Evolutionary conservation across 1,284 basidiomycete genomes (phyloP).

Genomic region (Fomitopsis palustris): DNA sequence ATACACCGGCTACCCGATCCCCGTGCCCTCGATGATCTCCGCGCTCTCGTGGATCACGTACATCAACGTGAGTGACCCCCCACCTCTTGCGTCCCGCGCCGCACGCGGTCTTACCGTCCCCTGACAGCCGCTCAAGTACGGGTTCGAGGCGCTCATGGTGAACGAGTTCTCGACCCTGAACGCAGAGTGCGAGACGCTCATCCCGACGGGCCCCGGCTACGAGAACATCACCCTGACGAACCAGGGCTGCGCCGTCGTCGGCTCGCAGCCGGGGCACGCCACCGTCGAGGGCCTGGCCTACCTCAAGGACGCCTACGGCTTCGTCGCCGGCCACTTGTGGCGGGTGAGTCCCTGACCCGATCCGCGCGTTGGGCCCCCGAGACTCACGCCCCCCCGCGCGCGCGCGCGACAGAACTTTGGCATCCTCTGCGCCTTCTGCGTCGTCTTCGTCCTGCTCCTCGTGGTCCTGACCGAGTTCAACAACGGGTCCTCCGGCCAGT

Average conservation of each 20-base stretch:
- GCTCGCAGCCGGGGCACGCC: conserved; percentile 41
- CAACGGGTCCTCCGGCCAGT: conserved; percentile 25
- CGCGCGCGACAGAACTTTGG: conserved; percentile 43
- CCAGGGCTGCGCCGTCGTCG: conserved; percentile 57
- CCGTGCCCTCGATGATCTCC: conserved; percentile 52
- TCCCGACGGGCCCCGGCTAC: conserved; percentile 48
- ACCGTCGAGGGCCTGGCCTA: conserved; percentile 50
- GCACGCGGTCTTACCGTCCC: background rate
- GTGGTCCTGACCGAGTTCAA: conserved; percentile 48
- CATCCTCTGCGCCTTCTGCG: conserved; percentile 46
- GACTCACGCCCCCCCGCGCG: background rate
- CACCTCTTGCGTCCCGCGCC: background rate
- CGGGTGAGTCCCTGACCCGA: conserved; percentile 40
- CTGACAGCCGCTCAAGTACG: conserved; percentile 41
- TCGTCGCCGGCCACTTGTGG: conserved; percentile 63
- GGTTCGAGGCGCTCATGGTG: conserved; percentile 45
- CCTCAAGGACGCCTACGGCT: conserved; percentile 56
- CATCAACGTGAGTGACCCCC: conserved; percentile 48
- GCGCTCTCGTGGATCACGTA: conserved; percentile 60
- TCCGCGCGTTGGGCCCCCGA: too few species aligned
- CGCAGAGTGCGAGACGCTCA: conserved; percentile 35
- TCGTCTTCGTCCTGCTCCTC: conserved; percentile 42
- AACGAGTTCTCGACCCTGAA: conserved; percentile 51
- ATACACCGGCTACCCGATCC: conserved; percentile 46
- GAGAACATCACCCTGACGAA: conserved; percentile 45